phyloP scores from a whole-genome alignment of 495 filamentous ascomycete species.

The Tuber melanosporum region DNA sequence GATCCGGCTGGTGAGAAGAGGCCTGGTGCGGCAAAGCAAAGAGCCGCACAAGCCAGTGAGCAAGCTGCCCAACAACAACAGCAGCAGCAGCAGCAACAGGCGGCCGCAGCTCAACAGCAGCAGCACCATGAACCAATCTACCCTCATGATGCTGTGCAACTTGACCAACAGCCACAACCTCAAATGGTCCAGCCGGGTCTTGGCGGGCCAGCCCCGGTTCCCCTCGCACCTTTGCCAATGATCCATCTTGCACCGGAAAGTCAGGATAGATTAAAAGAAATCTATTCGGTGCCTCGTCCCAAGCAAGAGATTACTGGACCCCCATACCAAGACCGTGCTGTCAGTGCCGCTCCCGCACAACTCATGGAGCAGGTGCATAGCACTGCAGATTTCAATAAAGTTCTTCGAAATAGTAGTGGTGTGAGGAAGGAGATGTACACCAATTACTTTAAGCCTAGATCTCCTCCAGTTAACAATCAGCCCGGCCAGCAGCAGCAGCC shows the following conservation, averaged over 20 bases:
- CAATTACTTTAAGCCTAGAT: conserved; percentile 57
- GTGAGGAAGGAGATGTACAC: conserved; percentile 65
- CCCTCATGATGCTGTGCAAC: conserved; percentile 58
- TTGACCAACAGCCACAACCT: conserved; percentile 50
- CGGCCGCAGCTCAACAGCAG: conserved; percentile 47
- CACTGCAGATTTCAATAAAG: conserved; percentile 83
- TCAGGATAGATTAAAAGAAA: conserved; percentile 69
- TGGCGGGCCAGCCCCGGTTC: conserved; percentile 57
- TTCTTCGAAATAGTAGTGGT: conserved; percentile 64
- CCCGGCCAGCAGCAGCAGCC: conserved; percentile 52
- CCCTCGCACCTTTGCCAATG: conserved; percentile 69
- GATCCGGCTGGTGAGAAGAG: conserved; percentile 95
- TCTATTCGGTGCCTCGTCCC: conserved; percentile 73
- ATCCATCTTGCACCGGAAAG: conserved; percentile 62
- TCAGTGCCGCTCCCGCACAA: conserved; percentile 71
- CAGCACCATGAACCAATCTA: conserved; percentile 52
- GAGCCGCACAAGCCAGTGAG: conserved; percentile 67
- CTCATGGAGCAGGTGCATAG: conserved; percentile 82
- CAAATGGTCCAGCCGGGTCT: conserved; percentile 65
- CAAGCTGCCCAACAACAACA: conserved; percentile 45
- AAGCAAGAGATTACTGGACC: conserved; percentile 85
- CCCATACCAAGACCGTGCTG: conserved; percentile 79
- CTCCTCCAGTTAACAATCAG: conserved; percentile 57
- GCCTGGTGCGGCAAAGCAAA: conserved; percentile 80
- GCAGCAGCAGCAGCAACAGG: conserved; percentile 35